Evolutionary conservation across 2,329 filamentous ascomycete species (phyloP).

Genomic region (Scedosporium aurantiacum): DNA sequence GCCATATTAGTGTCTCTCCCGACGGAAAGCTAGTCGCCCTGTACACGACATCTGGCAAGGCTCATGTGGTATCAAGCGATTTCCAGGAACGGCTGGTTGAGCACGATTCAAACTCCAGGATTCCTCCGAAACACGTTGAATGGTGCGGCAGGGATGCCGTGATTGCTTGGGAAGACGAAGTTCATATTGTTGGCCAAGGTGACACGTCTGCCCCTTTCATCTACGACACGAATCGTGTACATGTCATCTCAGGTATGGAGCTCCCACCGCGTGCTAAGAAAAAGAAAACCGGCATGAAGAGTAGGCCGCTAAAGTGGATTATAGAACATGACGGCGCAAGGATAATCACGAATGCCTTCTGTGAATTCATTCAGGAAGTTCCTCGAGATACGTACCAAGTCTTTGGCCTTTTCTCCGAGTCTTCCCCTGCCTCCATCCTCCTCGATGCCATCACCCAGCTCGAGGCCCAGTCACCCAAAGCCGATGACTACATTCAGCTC

Average conservation of each 20-base stretch:
- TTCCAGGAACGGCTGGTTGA: constrained; percentile 89
- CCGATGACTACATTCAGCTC: constrained; percentile 93
- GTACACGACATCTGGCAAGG: constrained; percentile 73
- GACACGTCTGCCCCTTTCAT: constrained; percentile 68
- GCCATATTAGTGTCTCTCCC: constrained; percentile 80
- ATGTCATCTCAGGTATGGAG: constrained; percentile 68
- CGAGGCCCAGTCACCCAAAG: constrained; percentile 89
- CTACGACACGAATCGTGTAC: constrained; percentile 81
- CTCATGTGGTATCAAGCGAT: constrained; percentile 90
- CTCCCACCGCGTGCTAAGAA: neutral
- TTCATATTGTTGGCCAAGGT: constrained; percentile 82
- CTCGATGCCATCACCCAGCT: constrained; percentile 86
- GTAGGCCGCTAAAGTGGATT: neutral
- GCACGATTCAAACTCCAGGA: constrained; percentile 79
- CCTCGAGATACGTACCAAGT: constrained; percentile 78
- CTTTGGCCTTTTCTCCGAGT: constrained; percentile 79
- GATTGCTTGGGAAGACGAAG: constrained; percentile 94
- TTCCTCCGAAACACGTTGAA: constrained; percentile 74
- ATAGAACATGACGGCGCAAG: constrained; percentile 72
- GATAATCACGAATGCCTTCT: constrained; percentile 84
- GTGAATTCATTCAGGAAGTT: constrained; percentile 93
- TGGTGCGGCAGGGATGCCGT: constrained; percentile 97
- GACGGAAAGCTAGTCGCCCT: constrained; percentile 82
- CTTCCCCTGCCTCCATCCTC: constrained; percentile 82
- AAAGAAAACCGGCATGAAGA: neutral